Evolutionary conservation across 805 yeast species (phyloP), one percentile per base, ranked within the genome.

Genomic region (Wickerhamiella alocasiicola): DNA sequence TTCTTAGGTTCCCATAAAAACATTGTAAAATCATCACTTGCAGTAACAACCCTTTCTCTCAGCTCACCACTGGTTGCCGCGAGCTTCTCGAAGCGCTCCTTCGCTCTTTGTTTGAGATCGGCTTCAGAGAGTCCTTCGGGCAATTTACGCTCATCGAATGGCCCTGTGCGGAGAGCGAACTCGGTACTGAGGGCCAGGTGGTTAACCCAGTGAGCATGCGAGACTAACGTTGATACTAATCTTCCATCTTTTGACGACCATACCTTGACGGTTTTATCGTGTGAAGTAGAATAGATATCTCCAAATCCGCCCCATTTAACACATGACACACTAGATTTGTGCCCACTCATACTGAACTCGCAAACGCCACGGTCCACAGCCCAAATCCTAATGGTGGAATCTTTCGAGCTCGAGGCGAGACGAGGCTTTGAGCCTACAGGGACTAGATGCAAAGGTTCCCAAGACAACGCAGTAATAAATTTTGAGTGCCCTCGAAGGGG

Each of bases 131-230:
- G 40, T 12, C 19, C 20, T 11, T 18, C 28, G 18, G 15, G 12
- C 6, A 34, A 12, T 13, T 77, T 77, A 18, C 70, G 71, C 50
- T 82, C 84, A 55, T 85, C 95, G 54, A 73, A 88, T 0, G 94
- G 84, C 6, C 98, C 97, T 49, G 79, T 71, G 51, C 96, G 66
- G 41, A 91, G 63, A 0, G 77, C 94, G 55, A 78, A 79, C 54
- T 91, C 98, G 0, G 97, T 88, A 1, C 94, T 81, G 31, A 91
- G 64, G 0, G 95, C 81, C 44, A 91, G 66, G 61, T 88, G 97
- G 58, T 91, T 91, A 36, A 91, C 91, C 98, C 98, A 91, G 62
- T 91, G 98, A 1, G 94, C 96, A 58, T 91, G 98, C 32, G 91
- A 72, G 57, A 77, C 78, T 49, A 91, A 64, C 2, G 84, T 76